A percentile compares a stretch with the other conserved stretches of the same genome.
Conservation (phyloP, 208 protist species). For the Tetramitus jugosus region DNA sequence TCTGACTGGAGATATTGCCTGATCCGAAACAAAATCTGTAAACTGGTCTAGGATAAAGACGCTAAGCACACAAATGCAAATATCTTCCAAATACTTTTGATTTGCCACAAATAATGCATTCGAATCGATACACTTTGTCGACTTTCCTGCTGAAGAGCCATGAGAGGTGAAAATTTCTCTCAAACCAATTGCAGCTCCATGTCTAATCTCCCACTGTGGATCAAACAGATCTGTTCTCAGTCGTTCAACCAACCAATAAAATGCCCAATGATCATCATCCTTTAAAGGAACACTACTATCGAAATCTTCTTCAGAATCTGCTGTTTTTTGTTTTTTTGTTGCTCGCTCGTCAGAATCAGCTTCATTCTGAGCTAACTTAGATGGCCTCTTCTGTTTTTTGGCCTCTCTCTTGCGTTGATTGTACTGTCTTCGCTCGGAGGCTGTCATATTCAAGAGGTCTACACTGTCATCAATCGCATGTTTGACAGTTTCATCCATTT, state of each 20-base stretch:
- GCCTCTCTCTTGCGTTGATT: neutral
- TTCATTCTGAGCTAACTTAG: neutral
- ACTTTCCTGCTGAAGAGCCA: conserved; percentile 27
- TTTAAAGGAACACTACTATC: conserved; percentile 41
- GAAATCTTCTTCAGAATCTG: conserved; percentile 37
- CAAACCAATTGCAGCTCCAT: conserved; percentile 53
- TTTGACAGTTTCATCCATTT: neutral
- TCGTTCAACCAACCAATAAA: conserved; percentile 43
- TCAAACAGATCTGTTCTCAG: conserved; percentile 43
- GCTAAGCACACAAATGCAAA: conserved; percentile 49
- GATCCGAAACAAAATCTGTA: conserved; percentile 53
- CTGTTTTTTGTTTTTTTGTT: conserved; percentile 15
- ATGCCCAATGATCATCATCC: conserved; percentile 49
- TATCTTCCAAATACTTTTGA: conserved; percentile 51
- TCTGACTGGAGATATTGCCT: conserved; percentile 50
- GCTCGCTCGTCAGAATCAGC: neutral
- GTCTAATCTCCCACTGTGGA: conserved; percentile 50
- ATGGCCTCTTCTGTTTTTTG: neutral
- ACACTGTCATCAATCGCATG: neutral
- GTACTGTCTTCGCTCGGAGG: neutral
- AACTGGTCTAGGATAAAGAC: conserved; percentile 60
- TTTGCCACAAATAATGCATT: conserved; percentile 32
- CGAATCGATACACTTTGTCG: neutral
- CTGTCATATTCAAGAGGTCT: neutral
- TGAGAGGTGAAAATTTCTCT: conserved; percentile 53